Base-by-base conservation (phyloP, 2,329 filamentous ascomycete genomes). In the Calonectria naviculata region DNA sequence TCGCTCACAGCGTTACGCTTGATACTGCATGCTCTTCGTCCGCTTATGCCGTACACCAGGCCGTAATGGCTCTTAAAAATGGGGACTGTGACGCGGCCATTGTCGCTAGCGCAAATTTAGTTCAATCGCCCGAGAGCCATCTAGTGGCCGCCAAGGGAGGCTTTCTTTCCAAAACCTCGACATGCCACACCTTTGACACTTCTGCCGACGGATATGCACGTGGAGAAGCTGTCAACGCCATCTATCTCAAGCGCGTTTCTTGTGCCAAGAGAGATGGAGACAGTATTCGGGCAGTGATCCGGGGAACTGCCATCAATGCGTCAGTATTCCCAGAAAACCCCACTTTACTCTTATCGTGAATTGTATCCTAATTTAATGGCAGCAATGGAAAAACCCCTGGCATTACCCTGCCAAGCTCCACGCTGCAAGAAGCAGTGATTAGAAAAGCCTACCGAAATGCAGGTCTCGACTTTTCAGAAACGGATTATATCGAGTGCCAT, bases 11-110 rank as follows among this genome's bases (percentile, higher is more conserved):
- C 31, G 2, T 46, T n/a, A 44, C 38, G 8, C 19, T 63, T 6
- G 41, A 83, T 31, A 84, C 82, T 2, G 83, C 82, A 1, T 85
- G 83, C 65, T 83, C 83, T 0, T 81, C 81, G 0, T 81, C 80
- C 0, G 68, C 83, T 17, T 81, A 82, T 38, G 70, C 73, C 3
- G 15, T 76, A 13, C 70, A 76, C 49, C 60, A 71, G 19, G 76
- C 76, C 9, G 63, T 71, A 54, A 44, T 67, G 5, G 80, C 81
- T 1, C 65, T 84, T 7, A 75, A 81, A 36, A 74, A 76, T 1
- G 69, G 75, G 2, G 83, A 84, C 15, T 81, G 79, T 17, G 73
- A 78, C 17, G 72, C 73, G 0, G 83, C 83, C 7, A 74, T 85
- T 5, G 82, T 84, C 0, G 83, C 76, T 1, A 82, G 81, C 9